These are phyloP conservation scores for Pezicula carpinea DNA, from an alignment of 2,329 filamentous ascomycete species.

Conservation along the genomic window DNA sequence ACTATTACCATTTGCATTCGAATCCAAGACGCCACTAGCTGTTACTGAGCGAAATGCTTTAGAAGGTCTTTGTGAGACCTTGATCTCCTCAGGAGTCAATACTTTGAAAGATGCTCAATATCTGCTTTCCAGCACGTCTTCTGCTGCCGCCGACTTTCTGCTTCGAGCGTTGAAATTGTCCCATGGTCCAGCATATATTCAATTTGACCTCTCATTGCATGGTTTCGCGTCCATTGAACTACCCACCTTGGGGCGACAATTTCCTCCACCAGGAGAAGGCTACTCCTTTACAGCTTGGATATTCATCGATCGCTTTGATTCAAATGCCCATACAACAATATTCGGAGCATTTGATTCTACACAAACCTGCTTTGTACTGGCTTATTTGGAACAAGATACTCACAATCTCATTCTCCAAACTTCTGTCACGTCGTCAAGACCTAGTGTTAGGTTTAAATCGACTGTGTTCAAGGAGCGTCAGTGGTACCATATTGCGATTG, in stretches of 20 bases:
- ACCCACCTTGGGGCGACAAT: conserved; percentile 75
- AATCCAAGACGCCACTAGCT: conserved; percentile 43
- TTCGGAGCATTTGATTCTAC: conserved; percentile 92
- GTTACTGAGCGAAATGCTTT: conserved; percentile 54
- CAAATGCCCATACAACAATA: conserved; percentile 81
- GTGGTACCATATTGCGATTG: conserved; percentile 93
- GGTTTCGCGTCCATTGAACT: conserved; percentile 91
- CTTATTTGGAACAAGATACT: conserved; percentile 91
- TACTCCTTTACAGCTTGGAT: conserved; percentile 93
- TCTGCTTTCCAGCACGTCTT: conserved; percentile 51
- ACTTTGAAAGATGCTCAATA: conserved; percentile 78
- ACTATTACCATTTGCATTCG: conserved; percentile 59
- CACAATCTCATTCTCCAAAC: conserved; percentile 95
- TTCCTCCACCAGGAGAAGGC: conserved; percentile 75
- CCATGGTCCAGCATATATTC: conserved; percentile 76
- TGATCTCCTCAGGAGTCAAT: conserved; percentile 73
- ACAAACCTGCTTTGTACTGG: conserved; percentile 89
- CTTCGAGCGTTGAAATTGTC: conserved; percentile 70
- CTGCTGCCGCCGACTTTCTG: conserved; percentile 62
- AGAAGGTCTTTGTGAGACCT: conserved; percentile 60
- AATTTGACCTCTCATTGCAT: conserved; percentile 86
- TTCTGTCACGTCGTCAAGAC: conserved; percentile 77
- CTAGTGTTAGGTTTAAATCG: conserved; percentile 90
- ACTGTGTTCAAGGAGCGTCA: conserved; percentile 66
- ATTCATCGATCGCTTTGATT: conserved; percentile 81